phyloP scores from a whole-genome alignment of 2,329 filamentous ascomycete genomes.

The Talaromyces sp. region DNA sequence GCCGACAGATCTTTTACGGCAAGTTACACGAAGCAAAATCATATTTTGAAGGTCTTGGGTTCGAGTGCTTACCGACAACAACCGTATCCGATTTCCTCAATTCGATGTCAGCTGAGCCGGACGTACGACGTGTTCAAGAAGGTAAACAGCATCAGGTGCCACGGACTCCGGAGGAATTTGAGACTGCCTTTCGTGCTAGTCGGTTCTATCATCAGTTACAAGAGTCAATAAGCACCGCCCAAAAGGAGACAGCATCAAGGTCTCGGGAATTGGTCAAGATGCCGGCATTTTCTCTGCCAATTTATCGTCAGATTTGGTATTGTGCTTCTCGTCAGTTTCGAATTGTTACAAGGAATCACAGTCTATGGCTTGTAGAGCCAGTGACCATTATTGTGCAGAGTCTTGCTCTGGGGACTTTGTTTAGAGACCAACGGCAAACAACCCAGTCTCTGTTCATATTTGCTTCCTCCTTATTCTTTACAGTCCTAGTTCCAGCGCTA shows the following conservation, averaged over 20 bases:
- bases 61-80: slow-evolving; percentile 64
- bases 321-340: neutral
- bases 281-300: neutral
- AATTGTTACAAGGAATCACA: neutral
- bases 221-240: neutral
- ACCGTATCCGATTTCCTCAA: slow-evolving; percentile 75
- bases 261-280: neutral
- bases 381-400: slow-evolving; percentile 13
- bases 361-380: neutral
- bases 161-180: slow-evolving; percentile 1
- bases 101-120: slow-evolving; percentile 34
- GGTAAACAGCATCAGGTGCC: neutral
- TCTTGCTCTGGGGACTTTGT: slow-evolving; percentile 17
- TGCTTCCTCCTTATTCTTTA: slow-evolving; percentile 17
- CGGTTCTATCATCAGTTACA: neutral
- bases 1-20: slow-evolving; percentile 67
- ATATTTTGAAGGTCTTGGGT: slow-evolving; percentile 51
- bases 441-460: slow-evolving; percentile 13
- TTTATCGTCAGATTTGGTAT: neutral
- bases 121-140: slow-evolving; percentile 7
- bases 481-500: slow-evolving; percentile 13
- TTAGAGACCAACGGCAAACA: slow-evolving; percentile 10
- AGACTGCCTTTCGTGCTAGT: neutral
- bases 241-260: neutral
- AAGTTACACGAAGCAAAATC: slow-evolving; percentile 57